Evolutionary conservation across 805 yeast species (phyloP).

Genomic region (Cyberlindnera samutprakarnensis): DNA sequence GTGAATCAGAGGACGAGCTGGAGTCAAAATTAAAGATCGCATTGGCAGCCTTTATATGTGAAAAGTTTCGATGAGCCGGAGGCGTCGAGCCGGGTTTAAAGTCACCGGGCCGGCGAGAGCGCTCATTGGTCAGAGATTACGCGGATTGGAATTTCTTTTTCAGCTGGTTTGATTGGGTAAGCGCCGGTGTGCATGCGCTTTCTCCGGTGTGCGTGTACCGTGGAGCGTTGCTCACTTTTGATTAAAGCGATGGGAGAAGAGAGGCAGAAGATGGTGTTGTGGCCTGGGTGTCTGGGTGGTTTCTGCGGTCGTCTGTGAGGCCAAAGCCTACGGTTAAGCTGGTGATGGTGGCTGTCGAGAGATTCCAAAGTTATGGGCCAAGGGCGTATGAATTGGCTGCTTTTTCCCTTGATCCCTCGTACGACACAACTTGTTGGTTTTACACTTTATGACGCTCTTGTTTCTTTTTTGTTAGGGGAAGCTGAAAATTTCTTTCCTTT

Average conservation of each 20-base stretch:
- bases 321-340: too few species aligned
- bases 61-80: not conserved
- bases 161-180: not conserved
- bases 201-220: conserved; percentile 15
- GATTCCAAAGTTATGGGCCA: too few species aligned
- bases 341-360: too few species aligned
- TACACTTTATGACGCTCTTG: too few species aligned
- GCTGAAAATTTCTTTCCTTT: too few species aligned
- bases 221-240: not conserved
- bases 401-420: too few species aligned
- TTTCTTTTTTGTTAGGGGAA: too few species aligned
- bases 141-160: not conserved
- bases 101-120: not conserved
- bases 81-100: conserved; percentile 4
- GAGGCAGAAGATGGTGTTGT: too few species aligned
- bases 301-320: too few species aligned
- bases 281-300: too few species aligned
- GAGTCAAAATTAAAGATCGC: not conserved
- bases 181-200: conserved; percentile 15
- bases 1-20: not conserved
- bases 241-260: not conserved
- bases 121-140: conserved; percentile 18
- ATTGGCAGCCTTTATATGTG: not conserved
- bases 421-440: too few species aligned
- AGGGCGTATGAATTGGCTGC: too few species aligned